Conservation (phyloP, 169 alveolate species). For the Theileria annulata region DNA sequence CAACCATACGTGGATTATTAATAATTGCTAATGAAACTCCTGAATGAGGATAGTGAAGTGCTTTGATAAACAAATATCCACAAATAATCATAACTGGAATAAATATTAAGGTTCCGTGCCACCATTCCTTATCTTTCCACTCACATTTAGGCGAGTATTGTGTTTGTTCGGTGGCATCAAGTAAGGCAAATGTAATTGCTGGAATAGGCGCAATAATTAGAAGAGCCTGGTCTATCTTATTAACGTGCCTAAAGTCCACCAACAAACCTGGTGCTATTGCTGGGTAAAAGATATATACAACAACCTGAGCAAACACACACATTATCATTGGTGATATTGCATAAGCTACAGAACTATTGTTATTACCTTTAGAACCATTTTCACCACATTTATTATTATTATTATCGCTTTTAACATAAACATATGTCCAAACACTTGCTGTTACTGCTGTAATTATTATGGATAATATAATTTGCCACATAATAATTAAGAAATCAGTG, state of each 20-base stretch:
- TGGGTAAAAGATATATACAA: constrained; percentile 13
- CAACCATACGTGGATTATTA: background rate
- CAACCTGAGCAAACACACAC: constrained; percentile 3
- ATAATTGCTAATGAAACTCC: background rate
- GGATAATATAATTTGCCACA: background rate
- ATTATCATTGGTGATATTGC: constrained; percentile 24
- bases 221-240: background rate
- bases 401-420: background rate
- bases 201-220: constrained; percentile 10
- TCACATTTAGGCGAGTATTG: background rate
- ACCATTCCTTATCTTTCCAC: background rate
- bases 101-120: background rate
- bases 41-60: constrained; percentile 1
- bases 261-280: constrained; percentile 12
- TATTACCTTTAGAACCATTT: background rate
- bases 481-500: constrained; percentile 1
- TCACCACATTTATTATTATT: background rate
- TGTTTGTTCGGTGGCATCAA: background rate
- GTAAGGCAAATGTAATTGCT: background rate
- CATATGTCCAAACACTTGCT: constrained; percentile 9
- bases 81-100: background rate
- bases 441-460: constrained; percentile 7
- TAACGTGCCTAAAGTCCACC: background rate
- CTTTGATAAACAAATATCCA: constrained; percentile 9
- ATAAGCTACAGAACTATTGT: background rate